phyloP scores from a whole-genome alignment of 495 filamentous ascomycete species.

The Penicillium verhagenii region DNA sequence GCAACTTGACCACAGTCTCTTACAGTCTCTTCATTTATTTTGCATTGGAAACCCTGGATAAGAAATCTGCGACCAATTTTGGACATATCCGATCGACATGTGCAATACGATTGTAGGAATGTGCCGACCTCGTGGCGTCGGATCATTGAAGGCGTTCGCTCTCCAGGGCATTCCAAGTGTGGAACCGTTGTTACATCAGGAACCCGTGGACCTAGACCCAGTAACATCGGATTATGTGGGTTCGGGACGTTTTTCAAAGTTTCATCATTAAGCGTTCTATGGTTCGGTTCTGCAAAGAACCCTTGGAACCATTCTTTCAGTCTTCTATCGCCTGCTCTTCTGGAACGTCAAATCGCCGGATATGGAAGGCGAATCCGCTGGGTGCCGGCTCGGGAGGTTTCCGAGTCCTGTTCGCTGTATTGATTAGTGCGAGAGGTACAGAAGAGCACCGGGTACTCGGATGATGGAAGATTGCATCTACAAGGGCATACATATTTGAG shows the following conservation, averaged over 20 bases:
- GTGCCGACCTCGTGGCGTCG: not conserved
- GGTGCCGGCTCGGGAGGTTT: not conserved
- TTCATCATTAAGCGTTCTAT: not conserved
- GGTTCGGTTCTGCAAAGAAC: not conserved
- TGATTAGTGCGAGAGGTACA: not conserved
- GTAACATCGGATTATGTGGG: not conserved
- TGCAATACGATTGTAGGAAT: not conserved
- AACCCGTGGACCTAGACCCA: not conserved
- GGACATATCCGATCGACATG: not conserved
- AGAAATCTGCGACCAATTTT: too few relatives aligned
- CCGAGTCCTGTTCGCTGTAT: not conserved
- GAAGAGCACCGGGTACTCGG: too few relatives aligned
- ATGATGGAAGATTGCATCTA: not conserved
- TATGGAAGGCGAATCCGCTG: not conserved
- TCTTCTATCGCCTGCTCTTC: too few relatives aligned
- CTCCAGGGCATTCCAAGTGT: too few relatives aligned
- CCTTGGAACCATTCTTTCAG: not conserved
- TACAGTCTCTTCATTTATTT: not conserved
- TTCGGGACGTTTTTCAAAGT: not conserved
- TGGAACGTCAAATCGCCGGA: slow-evolving; percentile 3
- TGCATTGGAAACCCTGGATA: too few relatives aligned
- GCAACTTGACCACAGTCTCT: too few relatives aligned
- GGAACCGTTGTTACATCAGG: not conserved
- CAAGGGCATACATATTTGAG: too few relatives aligned
- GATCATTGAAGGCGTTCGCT: too few relatives aligned